Conservation (phyloP, 306 rosid species). For the Rubus idaeus region DNA sequence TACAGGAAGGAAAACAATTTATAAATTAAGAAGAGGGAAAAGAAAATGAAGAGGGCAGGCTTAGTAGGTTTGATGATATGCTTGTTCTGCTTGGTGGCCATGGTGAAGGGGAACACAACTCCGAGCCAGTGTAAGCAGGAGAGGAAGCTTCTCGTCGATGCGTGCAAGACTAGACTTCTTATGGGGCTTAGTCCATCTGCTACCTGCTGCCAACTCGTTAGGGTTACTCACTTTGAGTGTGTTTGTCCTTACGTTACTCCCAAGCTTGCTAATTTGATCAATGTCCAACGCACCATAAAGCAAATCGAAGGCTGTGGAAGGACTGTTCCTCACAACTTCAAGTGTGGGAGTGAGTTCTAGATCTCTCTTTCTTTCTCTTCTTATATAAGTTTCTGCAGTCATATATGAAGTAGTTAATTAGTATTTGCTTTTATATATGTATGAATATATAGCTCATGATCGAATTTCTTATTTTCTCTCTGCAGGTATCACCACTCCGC, state of each 20-base stretch:
- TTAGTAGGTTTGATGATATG: background rate
- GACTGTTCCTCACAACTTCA: constrained; percentile 29
- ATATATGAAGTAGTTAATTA: no score
- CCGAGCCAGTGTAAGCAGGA: constrained; percentile 26
- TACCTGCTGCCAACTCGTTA: constrained; percentile 24
- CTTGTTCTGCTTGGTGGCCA: background rate
- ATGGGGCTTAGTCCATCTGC: constrained; percentile 20
- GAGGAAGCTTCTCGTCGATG: background rate
- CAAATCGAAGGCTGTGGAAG: constrained; percentile 31
- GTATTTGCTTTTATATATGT: no score
- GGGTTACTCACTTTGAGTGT: constrained; percentile 23
- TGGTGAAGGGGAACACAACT: background rate
- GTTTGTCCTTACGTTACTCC: constrained; percentile 20
- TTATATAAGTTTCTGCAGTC: no score
- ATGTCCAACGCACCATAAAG: constrained; percentile 19
- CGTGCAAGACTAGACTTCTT: constrained; percentile 13
- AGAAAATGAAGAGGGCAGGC: background rate
- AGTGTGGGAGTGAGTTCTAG: constrained; percentile 25
- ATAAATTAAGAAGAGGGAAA: no score
- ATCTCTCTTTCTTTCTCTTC: background rate
- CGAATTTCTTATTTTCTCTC: no score
- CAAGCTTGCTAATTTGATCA: constrained; percentile 13
- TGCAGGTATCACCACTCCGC: no score
- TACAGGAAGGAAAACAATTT: no score
- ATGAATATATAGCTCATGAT: no score